These are phyloP conservation scores for Vitellaria paradoxa DNA, from an alignment of 179 eudicot genomes.

Conservation along the genomic window DNA sequence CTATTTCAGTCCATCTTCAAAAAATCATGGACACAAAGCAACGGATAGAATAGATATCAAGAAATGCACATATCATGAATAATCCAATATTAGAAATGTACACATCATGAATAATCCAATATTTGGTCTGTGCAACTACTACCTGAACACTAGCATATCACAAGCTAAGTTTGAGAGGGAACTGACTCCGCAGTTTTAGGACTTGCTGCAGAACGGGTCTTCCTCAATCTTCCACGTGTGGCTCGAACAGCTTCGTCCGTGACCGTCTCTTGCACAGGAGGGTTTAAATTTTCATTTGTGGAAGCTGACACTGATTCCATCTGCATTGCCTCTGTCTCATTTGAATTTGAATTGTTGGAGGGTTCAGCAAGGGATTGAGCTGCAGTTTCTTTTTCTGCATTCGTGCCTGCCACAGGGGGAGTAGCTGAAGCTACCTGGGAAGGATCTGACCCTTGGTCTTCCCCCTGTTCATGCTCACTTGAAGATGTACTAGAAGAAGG, in stretches of 20 bases:
- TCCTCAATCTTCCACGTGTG: background rate
- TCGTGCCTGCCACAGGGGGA: constrained; percentile 21
- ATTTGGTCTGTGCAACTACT: constrained; percentile 18
- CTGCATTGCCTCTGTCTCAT: constrained; percentile 29
- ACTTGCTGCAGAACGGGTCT: background rate
- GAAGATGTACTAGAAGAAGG: constrained; percentile 53
- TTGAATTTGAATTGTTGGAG: constrained; percentile 16
- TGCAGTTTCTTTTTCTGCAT: constrained; percentile 23
- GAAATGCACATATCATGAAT: constrained; percentile 15
- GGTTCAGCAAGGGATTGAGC: constrained; percentile 12
- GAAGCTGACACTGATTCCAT: constrained; percentile 28
- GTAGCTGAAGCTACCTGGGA: constrained; percentile 25
- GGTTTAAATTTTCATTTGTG: constrained; percentile 26
- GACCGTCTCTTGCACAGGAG: constrained; percentile 40
- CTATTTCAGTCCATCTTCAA: constrained; percentile 10
- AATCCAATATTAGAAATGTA: constrained; percentile 1
- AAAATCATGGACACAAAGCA: constrained; percentile 20
- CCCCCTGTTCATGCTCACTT: constrained; percentile 35
- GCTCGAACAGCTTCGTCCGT: constrained; percentile 41
- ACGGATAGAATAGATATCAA: constrained; percentile 23
- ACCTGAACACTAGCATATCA: background rate
- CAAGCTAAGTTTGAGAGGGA: background rate
- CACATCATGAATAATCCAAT: constrained; percentile 23
- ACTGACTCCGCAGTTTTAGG: background rate
- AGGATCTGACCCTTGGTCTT: constrained; percentile 36